Evolutionary conservation across 345 rosid genomes (phyloP).

Genomic region (Citropsis articulata): DNA sequence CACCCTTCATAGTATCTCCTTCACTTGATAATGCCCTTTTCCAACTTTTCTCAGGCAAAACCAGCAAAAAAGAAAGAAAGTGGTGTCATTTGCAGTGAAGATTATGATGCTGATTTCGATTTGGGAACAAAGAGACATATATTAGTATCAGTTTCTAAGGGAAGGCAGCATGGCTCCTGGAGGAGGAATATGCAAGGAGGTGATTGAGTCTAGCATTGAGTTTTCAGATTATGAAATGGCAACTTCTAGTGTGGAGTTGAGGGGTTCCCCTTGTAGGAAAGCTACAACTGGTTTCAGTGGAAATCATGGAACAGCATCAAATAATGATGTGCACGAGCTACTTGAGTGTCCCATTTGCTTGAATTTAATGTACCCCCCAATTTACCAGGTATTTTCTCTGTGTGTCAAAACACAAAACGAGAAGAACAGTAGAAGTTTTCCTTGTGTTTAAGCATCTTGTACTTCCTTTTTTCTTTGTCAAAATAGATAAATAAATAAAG

Average conservation of each 20-base stretch:
- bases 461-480: not conserved
- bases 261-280: constrained; percentile 44
- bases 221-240: constrained; percentile 44
- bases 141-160: constrained; percentile 13
- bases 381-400: constrained; percentile 59
- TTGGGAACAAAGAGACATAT: constrained; percentile 5
- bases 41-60: constrained; percentile 6
- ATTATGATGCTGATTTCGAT: not conserved
- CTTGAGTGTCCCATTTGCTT: constrained; percentile 83
- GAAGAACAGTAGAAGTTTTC: not conserved
- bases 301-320: constrained; percentile 49
- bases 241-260: constrained; percentile 39
- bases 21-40: constrained; percentile 6
- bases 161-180: constrained; percentile 49
- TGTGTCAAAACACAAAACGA: not conserved
- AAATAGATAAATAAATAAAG: not conserved
- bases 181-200: constrained; percentile 52
- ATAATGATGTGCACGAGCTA: constrained; percentile 67
- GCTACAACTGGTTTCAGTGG: constrained; percentile 36
- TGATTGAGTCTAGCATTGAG: constrained; percentile 42
- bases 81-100: not conserved
- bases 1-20: not conserved
- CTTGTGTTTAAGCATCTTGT: not conserved
- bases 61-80: not conserved
- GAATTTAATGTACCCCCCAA: constrained; percentile 81